Evolutionary conservation across 768 basidiomycete genomes (phyloP).

Genomic region (Hypholoma sublateritium): DNA sequence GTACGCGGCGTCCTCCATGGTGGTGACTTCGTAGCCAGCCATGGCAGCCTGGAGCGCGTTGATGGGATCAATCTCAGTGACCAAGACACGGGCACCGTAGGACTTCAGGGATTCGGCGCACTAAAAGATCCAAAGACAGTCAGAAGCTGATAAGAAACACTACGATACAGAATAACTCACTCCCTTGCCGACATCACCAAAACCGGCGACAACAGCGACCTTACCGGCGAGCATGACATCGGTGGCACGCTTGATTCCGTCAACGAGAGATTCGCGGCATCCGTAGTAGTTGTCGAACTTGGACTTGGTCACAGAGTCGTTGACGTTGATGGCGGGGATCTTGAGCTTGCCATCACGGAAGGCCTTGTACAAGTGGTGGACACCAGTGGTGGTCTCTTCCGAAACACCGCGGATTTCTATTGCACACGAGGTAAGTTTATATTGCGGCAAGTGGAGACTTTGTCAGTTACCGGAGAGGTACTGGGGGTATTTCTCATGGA

Average conservation of each 20-base stretch:
- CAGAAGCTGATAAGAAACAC: background rate
- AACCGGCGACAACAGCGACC: constrained; percentile 98
- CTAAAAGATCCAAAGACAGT: constrained; percentile 36
- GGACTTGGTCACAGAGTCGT: constrained; percentile 99
- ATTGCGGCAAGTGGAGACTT: background rate
- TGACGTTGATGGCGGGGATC: constrained; percentile 99
- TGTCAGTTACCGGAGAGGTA: constrained; percentile 62
- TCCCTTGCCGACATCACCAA: constrained; percentile 98
- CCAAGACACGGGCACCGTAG: constrained; percentile 94
- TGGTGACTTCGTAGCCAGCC: constrained; percentile 98
- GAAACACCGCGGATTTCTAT: constrained; percentile 89
- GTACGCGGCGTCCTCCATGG: constrained; percentile 96
- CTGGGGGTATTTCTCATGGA: constrained; percentile 96
- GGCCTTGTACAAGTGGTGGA: constrained; percentile 98
- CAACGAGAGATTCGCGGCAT: constrained; percentile 98
- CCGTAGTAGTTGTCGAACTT: constrained; percentile 99
- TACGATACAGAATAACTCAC: constrained; percentile 51
- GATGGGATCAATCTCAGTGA: constrained; percentile 99
- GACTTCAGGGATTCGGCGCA: constrained; percentile 96
- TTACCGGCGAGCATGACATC: constrained; percentile 99
- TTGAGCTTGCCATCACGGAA: constrained; percentile 96
- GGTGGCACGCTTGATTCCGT: constrained; percentile 99
- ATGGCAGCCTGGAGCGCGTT: constrained; percentile 99
- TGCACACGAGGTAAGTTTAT: constrained; percentile 8
- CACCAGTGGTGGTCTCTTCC: constrained; percentile 99